phyloP scores from a whole-genome alignment of 805 yeast genomes.

The Candida manassasensis region DNA sequence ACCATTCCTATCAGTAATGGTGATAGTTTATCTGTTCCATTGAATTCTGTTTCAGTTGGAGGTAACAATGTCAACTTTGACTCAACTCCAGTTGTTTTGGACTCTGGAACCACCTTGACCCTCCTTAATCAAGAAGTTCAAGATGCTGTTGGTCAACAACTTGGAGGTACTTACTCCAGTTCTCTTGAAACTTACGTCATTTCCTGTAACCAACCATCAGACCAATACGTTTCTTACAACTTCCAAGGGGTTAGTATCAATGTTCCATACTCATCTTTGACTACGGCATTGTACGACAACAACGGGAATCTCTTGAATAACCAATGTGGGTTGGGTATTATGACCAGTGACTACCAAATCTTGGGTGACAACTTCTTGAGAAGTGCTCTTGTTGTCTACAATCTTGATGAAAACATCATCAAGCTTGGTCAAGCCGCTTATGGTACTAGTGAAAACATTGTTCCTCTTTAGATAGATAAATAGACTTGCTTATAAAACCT shows the following conservation, averaged over 20 bases:
- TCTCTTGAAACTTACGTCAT: conserved; percentile 39
- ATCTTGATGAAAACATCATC: conserved; percentile 47
- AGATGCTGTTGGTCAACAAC: conserved; percentile 5
- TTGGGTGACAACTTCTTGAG: conserved; percentile 61
- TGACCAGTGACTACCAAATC: conserved; percentile 18
- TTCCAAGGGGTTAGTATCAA: conserved; percentile 27
- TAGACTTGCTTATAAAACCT: too few relatives aligned
- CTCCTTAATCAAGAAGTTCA: conserved; percentile 35
- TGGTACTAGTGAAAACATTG: conserved; percentile 4
- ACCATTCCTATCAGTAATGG: conserved; percentile 16
- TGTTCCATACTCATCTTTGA: conserved; percentile 14
- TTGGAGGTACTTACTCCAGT: conserved; percentile 15
- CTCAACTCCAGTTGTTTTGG: conserved; percentile 14
- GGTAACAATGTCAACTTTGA: conserved; percentile 7
- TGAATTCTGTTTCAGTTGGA: conserved; percentile 22
- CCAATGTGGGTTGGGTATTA: conserved; percentile 17
- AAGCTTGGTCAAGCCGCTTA: conserved; percentile 45
- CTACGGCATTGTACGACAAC: conserved; percentile 17
- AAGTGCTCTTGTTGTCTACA: conserved; percentile 55
- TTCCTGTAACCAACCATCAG: conserved; percentile 26
- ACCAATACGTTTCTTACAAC: conserved; percentile 14
- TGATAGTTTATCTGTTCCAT: conserved; percentile 6
- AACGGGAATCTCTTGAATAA: conserved; percentile 31
- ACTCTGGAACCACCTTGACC: conserved; percentile 23
- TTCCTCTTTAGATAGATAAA: conserved; percentile 1